Evolutionary conservation across 208 protist species (phyloP), one percentile per base, ranked within the genome.

Genomic region (Trichomonas vaginalis): DNA sequence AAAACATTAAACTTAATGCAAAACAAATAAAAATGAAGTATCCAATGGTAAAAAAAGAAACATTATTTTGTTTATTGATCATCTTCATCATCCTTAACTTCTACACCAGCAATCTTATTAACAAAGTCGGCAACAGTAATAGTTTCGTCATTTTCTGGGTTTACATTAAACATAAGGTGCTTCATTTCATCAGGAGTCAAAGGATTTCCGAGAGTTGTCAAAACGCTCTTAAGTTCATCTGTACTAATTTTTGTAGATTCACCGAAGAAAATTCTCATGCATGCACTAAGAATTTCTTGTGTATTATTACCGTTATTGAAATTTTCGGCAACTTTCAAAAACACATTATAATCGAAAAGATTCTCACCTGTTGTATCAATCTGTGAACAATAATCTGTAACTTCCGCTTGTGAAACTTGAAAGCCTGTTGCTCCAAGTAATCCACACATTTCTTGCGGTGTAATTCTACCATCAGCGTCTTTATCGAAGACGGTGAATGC

Each of bases 401-500:
- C 97, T 92, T 98, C 97, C 70, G 97, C 97, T 48, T 96, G 96
- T 8, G 98, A 96, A 86, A 97, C 97, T 95, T 83, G 35, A 42
- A 98, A 97, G 45, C 97, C 97, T 21, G 98, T 62, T 70, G 97
- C 97, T 40, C 97, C 97, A 88, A 98, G 97, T 35, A 98, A 96
- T 39, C 97, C 96, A 42, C 97, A 79, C 21, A 98, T 95, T 88
- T 98, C 97, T 45, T 96, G 96, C 37, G 97, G 97, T 12, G 97
- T 97, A 95, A 98, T 98, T 56, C 95, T 97, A 39, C 97, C 97
- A 80, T 98, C 97, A 80, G 96, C 96, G 80, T 98, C 97, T 82
- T 97, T 97, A 90, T 98, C 97, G 48, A 98, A 98, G 6, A 98
- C 97, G 4, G 96, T 80, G 97, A 98, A 98, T 40, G 97, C 97